These are phyloP conservation scores for Anastatica hierochuntica DNA, from an alignment of 345 rosid species.

Conservation along the genomic window DNA sequence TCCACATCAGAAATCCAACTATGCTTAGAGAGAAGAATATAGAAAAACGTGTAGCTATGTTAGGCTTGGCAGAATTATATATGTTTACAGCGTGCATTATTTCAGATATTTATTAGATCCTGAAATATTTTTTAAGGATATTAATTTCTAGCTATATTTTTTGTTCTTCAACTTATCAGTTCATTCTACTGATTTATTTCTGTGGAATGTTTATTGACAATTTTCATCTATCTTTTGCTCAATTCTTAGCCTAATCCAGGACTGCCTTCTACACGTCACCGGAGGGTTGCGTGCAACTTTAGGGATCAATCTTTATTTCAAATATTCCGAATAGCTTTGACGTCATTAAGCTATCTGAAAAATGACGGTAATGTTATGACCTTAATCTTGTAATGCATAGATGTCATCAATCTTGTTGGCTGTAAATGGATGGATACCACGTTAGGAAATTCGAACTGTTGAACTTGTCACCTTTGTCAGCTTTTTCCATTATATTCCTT, in stretches of 20 bases:
- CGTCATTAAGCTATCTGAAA: constrained; percentile 81
- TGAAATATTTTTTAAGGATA: not conserved
- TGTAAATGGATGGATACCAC: not conserved
- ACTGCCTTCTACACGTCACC: constrained; percentile 75
- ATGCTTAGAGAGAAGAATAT: no score
- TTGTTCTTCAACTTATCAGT: not conserved
- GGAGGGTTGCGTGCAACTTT: constrained; percentile 85
- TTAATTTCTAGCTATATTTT: not conserved
- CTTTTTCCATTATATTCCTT: not conserved
- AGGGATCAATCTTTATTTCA: constrained; percentile 92
- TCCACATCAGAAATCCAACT: no score
- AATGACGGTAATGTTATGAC: constrained; percentile 57
- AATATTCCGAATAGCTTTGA: constrained; percentile 83
- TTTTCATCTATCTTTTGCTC: constrained; percentile 16
- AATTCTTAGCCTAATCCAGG: constrained; percentile 65
- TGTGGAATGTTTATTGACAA: constrained; percentile 19
- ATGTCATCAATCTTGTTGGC: constrained; percentile 1
- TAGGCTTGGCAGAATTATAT: not conserved
- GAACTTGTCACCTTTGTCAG: constrained; percentile 2
- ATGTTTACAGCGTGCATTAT: not conserved
- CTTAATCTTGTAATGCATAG: constrained; percentile 4
- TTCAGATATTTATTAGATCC: not conserved
- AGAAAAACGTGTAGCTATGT: not conserved
- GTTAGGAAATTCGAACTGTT: not conserved
- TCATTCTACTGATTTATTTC: not conserved